Conservation (phyloP, 371 early-diverging fungal species). For the Smittium culicis region DNA sequence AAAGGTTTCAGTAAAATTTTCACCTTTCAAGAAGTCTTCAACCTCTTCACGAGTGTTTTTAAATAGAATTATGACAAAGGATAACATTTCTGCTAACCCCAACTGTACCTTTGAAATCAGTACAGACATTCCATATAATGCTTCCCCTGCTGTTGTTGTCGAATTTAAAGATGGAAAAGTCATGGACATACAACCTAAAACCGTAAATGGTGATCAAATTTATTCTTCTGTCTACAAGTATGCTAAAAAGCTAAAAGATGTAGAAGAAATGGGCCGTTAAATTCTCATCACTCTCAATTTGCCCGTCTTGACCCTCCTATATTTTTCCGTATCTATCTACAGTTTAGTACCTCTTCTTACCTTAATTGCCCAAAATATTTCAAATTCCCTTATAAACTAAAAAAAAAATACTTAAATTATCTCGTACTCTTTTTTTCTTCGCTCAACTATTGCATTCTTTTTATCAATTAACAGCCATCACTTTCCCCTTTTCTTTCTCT, state of each 20-base stretch:
- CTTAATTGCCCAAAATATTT: no score
- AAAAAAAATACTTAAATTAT: no score
- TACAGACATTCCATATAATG: neutral
- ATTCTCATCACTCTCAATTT: neutral
- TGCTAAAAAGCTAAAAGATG: slow-evolving; percentile 8
- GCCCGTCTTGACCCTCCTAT: neutral
- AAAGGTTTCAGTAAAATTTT: slow-evolving; percentile 9
- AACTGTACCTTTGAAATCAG: slow-evolving; percentile 7
- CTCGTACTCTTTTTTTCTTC: no score
- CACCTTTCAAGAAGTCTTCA: slow-evolving; percentile 8
- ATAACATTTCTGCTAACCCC: slow-evolving; percentile 4
- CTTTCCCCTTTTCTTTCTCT: no score
- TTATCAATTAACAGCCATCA: no score
- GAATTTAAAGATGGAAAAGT: slow-evolving; percentile 11
- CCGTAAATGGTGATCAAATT: slow-evolving; percentile 3
- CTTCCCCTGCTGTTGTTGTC: neutral
- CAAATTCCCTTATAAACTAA: no score
- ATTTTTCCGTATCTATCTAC: no score
- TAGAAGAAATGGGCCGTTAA: slow-evolving; percentile 5
- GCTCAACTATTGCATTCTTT: no score
- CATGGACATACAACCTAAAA: neutral
- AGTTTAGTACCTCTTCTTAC: no score
- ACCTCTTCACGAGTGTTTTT: slow-evolving; percentile 5
- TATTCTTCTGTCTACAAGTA: slow-evolving; percentile 11
- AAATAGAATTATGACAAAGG: slow-evolving; percentile 7